Conservation (phyloP, 2,329 filamentous ascomycete species). For the Aureobasidium sp. region DNA sequence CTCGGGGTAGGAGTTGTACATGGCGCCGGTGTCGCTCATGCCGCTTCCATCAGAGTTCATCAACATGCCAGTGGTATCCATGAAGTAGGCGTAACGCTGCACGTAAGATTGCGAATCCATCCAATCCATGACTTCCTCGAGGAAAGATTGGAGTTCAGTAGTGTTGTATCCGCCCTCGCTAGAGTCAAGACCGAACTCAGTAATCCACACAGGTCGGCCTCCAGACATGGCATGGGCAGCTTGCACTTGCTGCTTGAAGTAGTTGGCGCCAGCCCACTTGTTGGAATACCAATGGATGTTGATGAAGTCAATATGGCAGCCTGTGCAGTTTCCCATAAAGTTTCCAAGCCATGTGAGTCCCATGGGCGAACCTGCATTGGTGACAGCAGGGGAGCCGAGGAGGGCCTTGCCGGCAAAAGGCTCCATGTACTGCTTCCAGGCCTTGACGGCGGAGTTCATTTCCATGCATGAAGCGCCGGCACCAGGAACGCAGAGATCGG, state of each 20-base stretch:
- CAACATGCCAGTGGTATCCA: conserved; percentile 22
- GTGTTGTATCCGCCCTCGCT: conserved; percentile 23
- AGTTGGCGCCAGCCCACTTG: conserved; percentile 22
- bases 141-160: conserved; percentile 36
- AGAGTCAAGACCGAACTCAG: conserved; percentile 49
- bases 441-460: conserved; percentile 39
- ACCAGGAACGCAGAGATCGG: conserved; percentile 41
- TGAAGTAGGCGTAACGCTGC: conserved; percentile 30
- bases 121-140: conserved; percentile 36
- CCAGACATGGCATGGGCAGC: conserved; percentile 13
- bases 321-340: conserved; percentile 44
- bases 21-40: conserved; percentile 16
- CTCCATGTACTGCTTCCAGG: conserved; percentile 47
- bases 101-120: conserved; percentile 30
- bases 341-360: conserved; percentile 47
- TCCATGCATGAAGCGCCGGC: conserved; percentile 47
- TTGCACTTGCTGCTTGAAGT: conserved; percentile 37
- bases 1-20: conserved; percentile 19
- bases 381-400: conserved; percentile 51
- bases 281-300: conserved; percentile 52
- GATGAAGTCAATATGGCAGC: conserved; percentile 51
- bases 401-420: conserved; percentile 40
- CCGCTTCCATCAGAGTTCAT: conserved; percentile 17
- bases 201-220: conserved; percentile 32
- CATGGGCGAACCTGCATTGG: conserved; percentile 41